Base-by-base conservation (phyloP, 177 flowering plant species). In the Telopea speciosissima region DNA sequence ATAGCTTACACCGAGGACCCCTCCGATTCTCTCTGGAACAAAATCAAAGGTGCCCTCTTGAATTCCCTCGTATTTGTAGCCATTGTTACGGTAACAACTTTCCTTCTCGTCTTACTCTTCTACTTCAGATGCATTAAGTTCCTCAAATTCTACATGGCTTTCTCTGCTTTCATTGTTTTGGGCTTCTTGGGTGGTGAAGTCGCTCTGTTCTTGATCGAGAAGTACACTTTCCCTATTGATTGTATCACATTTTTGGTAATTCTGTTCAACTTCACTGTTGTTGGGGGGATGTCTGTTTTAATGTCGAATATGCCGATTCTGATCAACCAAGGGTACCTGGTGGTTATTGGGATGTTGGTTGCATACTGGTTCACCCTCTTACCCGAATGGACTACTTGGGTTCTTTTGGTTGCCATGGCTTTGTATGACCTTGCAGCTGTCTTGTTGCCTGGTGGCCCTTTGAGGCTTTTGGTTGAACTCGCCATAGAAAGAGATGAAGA, bases 301-400 rank as follows among this genome's bases (percentile, higher is more conserved):
- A 75, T 89, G 88, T 79, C 86, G 6, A 91, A 88, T 70, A 84
- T 85, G 84, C 83, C 98, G 0, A 90, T 96, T 69, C 58, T 90
- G 24, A 79, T 96, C 16, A 95, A 92, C 0, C 98, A 95, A 68
- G 82, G 81, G 11, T 96, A 96, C 71, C 77, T 96, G 84, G 96
- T 96, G 72, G 80, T 85, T 22, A 93, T 91, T 84, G 97, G 98
- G 45, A 73, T 91, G 76, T 75, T 96, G 85, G 95, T 90, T 77
- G 98, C 99, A 71, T 93, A 87, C 74, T 96, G 95, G 93, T 96
- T 96, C 75, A 90, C 97, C 6, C 69, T 85, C 67, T 73, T 93
- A 66, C 98, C 99, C 58, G 99, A 93, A 78, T 93, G 99, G 99
- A 93, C 99, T 31, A 93, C 99, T 75, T 93, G 98, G 99, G 89